A percentile compares a stretch with the other conserved stretches of the same genome.
These are phyloP conservation scores for Rhizopogon salebrosus DNA, from an alignment of 768 basidiomycete genomes.

Conservation along the genomic window DNA sequence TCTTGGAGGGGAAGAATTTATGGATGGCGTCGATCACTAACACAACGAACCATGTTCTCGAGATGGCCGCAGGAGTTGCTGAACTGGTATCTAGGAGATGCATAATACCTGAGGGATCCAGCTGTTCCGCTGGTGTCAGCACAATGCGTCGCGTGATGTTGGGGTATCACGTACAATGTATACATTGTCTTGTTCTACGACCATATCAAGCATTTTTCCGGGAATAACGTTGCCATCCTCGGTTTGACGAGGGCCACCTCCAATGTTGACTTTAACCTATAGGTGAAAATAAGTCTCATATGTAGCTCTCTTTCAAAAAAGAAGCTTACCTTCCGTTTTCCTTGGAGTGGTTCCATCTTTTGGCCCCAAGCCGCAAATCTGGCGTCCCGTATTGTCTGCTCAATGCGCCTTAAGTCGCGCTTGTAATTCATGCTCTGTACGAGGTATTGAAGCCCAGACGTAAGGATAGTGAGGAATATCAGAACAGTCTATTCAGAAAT, in stretches of 20 bases:
- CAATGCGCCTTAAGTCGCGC: slow-evolving; percentile 66
- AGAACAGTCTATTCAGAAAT: slow-evolving; percentile 54
- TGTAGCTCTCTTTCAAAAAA: background rate
- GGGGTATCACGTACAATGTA: slow-evolving; percentile 51
- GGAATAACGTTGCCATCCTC: slow-evolving; percentile 49
- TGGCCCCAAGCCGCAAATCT: slow-evolving; percentile 77
- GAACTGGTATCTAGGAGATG: slow-evolving; percentile 55
- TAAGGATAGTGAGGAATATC: slow-evolving; percentile 69
- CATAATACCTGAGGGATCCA: slow-evolving; percentile 54
- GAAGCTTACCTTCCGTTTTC: slow-evolving; percentile 59
- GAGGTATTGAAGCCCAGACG: slow-evolving; percentile 78
- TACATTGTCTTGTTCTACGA: slow-evolving; percentile 72
- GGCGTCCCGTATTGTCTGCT: slow-evolving; percentile 56
- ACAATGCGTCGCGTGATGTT: background rate
- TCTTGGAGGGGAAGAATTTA: slow-evolving; percentile 12
- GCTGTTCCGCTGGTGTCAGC: slow-evolving; percentile 31
- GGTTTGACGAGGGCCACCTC: slow-evolving; percentile 44
- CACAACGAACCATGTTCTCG: slow-evolving; percentile 65
- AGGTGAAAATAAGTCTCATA: slow-evolving; percentile 1
- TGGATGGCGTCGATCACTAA: slow-evolving; percentile 27
- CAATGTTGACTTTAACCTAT: slow-evolving; percentile 70
- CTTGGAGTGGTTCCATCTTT: slow-evolving; percentile 57
- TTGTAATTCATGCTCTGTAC: slow-evolving; percentile 75
- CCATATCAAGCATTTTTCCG: slow-evolving; percentile 67
- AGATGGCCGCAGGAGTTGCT: slow-evolving; percentile 51